Base-by-base conservation (phyloP, 768 basidiomycete genomes). In the Xerocomellus intermedius region DNA sequence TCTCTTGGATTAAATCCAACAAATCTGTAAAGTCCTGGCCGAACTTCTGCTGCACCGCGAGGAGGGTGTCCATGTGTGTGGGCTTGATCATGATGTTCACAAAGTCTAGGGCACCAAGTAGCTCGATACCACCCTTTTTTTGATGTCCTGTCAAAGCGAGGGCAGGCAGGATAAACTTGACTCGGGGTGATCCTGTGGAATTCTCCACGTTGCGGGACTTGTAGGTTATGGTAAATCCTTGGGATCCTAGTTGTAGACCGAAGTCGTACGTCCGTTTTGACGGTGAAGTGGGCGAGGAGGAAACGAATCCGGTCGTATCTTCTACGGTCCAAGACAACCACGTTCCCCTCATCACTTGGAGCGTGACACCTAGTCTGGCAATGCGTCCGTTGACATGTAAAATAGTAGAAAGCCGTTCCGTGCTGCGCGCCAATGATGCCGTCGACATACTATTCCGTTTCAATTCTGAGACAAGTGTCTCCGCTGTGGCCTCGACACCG, bases 1-100 rank as follows among this genome's bases (percentile, higher is more conserved):
- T 87, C 64, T 89, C 79, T 57, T 82, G 80, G 32, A 91, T 76
- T 46, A 94, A 68, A 7, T 78, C 72, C 13, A 94, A 70, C 26
- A 94, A 75, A 55, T 94, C 92, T 58, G 88, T 87, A 70, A 94
- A 89, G 70, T 94, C 92, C 63, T 88, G 86, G 7, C 90, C 92
- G 54, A 94, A 94, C 64, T 93, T 93, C 59, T 91, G 89, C 64
- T 93, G 92, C 9, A 95, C 87, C 5, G 81, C 82, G 3, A 94
- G 78, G 4, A 94, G 69, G 5, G 87, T 89, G 64, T 95, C 93
- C 83, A 90, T 86, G 62, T 93, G 85, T 0, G 83, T 82, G 5
- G 90, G 89, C 63, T 89, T 92, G 54, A 94, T 78, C 64, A 81
- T 86, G 54, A 91, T 72, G 36, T 85, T 79, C 58, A 93, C 79